Evolutionary conservation across 345 rosid genomes (phyloP).

Genomic region (Punica granatum): DNA sequence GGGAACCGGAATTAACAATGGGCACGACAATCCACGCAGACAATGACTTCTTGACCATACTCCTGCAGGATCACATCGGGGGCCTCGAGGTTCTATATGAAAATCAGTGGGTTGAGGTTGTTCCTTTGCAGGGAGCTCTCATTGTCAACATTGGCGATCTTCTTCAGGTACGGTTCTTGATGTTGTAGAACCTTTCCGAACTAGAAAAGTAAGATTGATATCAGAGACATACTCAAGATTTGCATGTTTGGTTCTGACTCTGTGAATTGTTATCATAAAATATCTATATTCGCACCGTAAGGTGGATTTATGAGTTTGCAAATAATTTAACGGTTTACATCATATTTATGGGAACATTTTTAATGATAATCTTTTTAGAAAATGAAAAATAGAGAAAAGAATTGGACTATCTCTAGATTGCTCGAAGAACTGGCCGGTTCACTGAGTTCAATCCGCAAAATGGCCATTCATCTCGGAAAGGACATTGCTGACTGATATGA

Average conservation of each 20-base stretch:
- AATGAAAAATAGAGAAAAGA: too few relatives aligned
- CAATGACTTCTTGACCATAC: constrained; percentile 35
- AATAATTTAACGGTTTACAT: too few relatives aligned
- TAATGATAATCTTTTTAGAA: too few relatives aligned
- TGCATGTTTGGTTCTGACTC: too few relatives aligned
- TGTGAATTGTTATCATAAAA: too few relatives aligned
- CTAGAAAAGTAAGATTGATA: too few relatives aligned
- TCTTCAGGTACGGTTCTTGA: constrained; percentile 24
- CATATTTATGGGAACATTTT: too few relatives aligned
- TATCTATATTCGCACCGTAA: too few relatives aligned
- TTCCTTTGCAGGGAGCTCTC: constrained; percentile 32
- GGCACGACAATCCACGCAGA: constrained; percentile 36
- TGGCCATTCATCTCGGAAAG: background rate
- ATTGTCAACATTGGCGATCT: constrained; percentile 43
- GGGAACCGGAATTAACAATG: constrained; percentile 38
- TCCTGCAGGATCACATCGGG: constrained; percentile 40
- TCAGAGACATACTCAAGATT: too few relatives aligned
- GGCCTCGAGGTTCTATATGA: constrained; percentile 41
- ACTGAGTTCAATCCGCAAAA: too few relatives aligned
- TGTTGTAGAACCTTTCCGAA: too few relatives aligned
- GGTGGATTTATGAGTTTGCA: too few relatives aligned
- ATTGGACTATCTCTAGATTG: constrained; percentile 6
- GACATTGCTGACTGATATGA: background rate
- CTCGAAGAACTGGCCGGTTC: background rate
- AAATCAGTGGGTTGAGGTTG: constrained; percentile 41